Evolutionary conservation across 768 basidiomycete genomes (phyloP).

Genomic region (Tulasnella sp.): DNA sequence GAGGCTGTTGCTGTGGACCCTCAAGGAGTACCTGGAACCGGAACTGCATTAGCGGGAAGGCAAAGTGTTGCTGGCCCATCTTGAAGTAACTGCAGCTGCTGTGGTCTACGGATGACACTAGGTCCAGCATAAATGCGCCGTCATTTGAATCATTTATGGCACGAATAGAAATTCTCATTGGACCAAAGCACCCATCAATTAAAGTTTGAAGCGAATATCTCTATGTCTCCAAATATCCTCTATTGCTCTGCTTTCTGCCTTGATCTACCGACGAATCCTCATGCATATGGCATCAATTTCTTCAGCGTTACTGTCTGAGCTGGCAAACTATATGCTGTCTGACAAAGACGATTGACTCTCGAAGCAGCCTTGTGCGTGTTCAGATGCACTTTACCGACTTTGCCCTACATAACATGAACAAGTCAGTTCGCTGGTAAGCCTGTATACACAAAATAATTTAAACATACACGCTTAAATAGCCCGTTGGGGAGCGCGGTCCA

Average conservation of each 20-base stretch:
- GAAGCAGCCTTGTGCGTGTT: slow-evolving; percentile 12
- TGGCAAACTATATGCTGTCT: slow-evolving; percentile 16
- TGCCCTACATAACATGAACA: slow-evolving; percentile 11
- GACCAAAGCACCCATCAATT: no score
- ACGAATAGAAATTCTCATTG: no score
- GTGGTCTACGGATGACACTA: no score
- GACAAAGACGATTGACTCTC: slow-evolving; percentile 14
- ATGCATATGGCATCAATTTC: slow-evolving; percentile 17
- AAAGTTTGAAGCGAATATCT: no score
- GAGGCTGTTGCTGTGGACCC: slow-evolving; percentile 2
- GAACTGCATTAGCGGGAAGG: slow-evolving; percentile 11
- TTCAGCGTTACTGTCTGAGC: slow-evolving; percentile 14
- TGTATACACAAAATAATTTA: neutral
- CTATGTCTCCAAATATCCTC: no score
- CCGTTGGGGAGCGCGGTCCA: slow-evolving; percentile 16
- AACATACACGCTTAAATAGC: slow-evolving; percentile 16
- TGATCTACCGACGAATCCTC: no score
- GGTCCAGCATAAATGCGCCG: no score
- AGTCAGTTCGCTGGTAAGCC: neutral
- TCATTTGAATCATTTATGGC: no score
- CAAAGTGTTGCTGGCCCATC: no score
- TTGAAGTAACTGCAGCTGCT: no score
- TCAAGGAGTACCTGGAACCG: slow-evolving; percentile 13
- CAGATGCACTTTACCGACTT: slow-evolving; percentile 15
- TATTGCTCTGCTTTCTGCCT: no score